Base-by-base conservation (phyloP, 2,329 filamentous ascomycete species). In the Annulohypoxylon truncatum region DNA sequence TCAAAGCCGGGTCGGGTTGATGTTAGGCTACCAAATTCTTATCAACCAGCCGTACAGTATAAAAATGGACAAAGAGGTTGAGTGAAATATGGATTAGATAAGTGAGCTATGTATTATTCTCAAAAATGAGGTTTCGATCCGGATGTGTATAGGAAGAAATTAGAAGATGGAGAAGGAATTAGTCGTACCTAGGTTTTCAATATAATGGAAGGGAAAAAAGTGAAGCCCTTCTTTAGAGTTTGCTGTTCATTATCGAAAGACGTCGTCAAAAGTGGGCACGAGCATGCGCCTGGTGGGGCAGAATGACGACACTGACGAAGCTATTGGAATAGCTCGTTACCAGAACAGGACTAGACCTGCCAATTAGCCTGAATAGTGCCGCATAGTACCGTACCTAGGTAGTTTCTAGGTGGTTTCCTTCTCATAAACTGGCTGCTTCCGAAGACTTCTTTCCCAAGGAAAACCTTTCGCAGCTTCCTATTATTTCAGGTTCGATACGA, bases 271-370 rank as follows among this genome's bases (percentile, higher is more conserved):
- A 46, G 60, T 52, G 64, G 57, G 38, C 55, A 61, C 56, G 40
- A 58, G 48, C 54, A 44, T 50, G 13, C 31, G 33, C 15, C 20
- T 8, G 54, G 52, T 64, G 60, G 61, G 57, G 57, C 20, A 31
- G 18, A 18, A 69, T 67, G 67, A 67, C 64, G 67, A 67, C 67
- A 64, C 61, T 55, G 54, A 8, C 48, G 64, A 53, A 62, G 64
- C 67, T 69, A 64, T 67, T 65, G 64, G 64, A 63, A 65, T 9
- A 69, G 61, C 64, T 70, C 4, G 22, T 56, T 70, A 26, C 67
- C 47, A 7, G 20, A 70, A 52, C 15, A 3, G 53, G 61, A 67
- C 54, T 69, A 69, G 64, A 20, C 9, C 33, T 53, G 35, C 56
- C 51, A 20, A 61, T 42, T 69, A 64, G 60, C 64, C 67, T 64